Percentiles rank a stretch among this genome's conserved stretches.
Evolutionary conservation across 2,329 filamentous ascomycete species (phyloP).

Genomic region (Simplicillium aogashimaense): DNA sequence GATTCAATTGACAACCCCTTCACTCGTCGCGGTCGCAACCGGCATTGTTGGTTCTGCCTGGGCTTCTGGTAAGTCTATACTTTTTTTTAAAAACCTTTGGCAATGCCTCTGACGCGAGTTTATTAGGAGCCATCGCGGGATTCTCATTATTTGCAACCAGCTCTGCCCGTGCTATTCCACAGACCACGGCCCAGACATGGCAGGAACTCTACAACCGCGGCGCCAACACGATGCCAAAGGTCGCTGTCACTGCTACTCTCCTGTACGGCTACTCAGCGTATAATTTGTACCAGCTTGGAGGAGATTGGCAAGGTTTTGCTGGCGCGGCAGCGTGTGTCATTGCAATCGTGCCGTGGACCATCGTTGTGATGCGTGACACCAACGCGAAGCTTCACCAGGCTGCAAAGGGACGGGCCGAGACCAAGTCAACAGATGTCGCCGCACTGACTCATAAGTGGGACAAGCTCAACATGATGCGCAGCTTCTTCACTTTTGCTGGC

Average conservation of each 20-base stretch:
- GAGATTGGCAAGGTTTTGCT: conserved; percentile 22
- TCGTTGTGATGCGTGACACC: conserved; percentile 24
- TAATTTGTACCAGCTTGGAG: conserved; percentile 14
- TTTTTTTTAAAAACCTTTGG: not conserved
- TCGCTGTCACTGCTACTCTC: conserved; percentile 19
- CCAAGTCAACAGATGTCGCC: conserved; percentile 6
- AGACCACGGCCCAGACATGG: conserved; percentile 24
- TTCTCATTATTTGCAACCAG: conserved; percentile 25
- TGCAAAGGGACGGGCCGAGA: conserved; percentile 10
- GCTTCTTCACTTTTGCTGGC: conserved; percentile 20
- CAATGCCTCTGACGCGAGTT: conserved; percentile 1
- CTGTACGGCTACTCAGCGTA: conserved; percentile 27
- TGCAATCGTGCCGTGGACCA: conserved; percentile 28
- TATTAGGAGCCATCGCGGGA: conserved; percentile 23
- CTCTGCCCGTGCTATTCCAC: conserved; percentile 16
- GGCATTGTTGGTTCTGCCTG: conserved; percentile 27
- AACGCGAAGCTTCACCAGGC: conserved; percentile 21
- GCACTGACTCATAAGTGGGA: conserved; percentile 12
- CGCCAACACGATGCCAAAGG: conserved; percentile 23
- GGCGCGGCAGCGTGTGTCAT: conserved; percentile 21
- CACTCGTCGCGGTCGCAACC: conserved; percentile 23
- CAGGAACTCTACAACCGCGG: conserved; percentile 25
- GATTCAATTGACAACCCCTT: conserved; percentile 13
- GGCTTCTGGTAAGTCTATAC: conserved; percentile 19
- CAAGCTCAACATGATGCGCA: conserved; percentile 18